phyloP scores from a whole-genome alignment of 768 basidiomycete genomes.

The Cystobasidiopsis lactophilus region DNA sequence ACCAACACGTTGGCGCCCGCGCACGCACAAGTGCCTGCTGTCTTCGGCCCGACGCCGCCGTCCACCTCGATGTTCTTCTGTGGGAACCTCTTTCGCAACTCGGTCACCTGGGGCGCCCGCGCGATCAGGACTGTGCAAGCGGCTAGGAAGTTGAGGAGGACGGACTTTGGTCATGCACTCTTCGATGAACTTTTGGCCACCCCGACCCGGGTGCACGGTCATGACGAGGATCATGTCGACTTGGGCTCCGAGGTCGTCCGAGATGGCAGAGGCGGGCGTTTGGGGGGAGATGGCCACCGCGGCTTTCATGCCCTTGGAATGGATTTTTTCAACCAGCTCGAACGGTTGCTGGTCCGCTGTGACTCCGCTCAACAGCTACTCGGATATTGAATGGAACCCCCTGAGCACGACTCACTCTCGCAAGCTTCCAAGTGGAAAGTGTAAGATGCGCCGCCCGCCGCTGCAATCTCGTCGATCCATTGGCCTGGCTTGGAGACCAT shows the following conservation, averaged over 20 bases:
- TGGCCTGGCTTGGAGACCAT: constrained; percentile 92
- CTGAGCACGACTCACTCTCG: constrained; percentile 11
- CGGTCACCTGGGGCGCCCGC: constrained; percentile 34
- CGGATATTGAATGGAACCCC: constrained; percentile 30
- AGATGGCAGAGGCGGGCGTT: constrained; percentile 69
- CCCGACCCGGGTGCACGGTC: constrained; percentile 89
- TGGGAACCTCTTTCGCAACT: constrained; percentile 74
- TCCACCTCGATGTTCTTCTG: constrained; percentile 94
- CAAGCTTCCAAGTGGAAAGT: constrained; percentile 94
- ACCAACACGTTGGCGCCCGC: constrained; percentile 98
- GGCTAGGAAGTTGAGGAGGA: neutral
- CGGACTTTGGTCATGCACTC: constrained; percentile 53
- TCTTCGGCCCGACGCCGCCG: constrained; percentile 85
- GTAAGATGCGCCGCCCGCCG: constrained; percentile 82
- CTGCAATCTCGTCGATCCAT: constrained; percentile 93
- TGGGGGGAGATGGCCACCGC: constrained; percentile 94
- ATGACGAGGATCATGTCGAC: constrained; percentile 95
- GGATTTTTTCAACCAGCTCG: constrained; percentile 58
- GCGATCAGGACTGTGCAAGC: neutral
- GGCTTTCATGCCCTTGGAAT: constrained; percentile 65
- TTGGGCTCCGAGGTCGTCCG: constrained; percentile 54
- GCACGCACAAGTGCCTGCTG: constrained; percentile 62
- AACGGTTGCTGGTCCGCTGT: constrained; percentile 33
- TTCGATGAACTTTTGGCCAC: constrained; percentile 89
- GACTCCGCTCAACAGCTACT: neutral